These are phyloP conservation scores for Marasmius oreades DNA, from an alignment of 1,284 basidiomycete species.

Conservation along the genomic window DNA sequence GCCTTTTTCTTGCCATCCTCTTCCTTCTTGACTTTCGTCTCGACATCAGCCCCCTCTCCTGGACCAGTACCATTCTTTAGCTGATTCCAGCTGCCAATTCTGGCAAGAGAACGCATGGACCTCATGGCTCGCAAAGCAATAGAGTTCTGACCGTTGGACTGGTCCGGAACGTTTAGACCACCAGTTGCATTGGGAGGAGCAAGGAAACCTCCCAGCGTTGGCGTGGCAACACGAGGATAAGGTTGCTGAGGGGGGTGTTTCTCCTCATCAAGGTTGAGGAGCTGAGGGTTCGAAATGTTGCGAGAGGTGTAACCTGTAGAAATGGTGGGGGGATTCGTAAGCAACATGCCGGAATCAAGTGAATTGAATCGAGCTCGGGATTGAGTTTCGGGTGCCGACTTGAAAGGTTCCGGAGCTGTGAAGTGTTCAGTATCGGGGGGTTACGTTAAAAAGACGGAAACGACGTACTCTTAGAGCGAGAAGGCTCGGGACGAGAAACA, in stretches of 20 bases:
- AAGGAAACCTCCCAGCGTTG: slow-evolving; percentile 32
- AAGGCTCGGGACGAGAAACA: slow-evolving; percentile 35
- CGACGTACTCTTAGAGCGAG: slow-evolving; percentile 33
- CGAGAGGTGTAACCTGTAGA: slow-evolving; percentile 12
- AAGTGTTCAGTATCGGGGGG: not conserved
- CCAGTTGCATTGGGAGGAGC: slow-evolving; percentile 8
- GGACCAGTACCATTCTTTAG: slow-evolving; percentile 31
- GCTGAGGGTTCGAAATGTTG: slow-evolving; percentile 6
- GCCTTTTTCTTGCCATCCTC: slow-evolving; percentile 15
- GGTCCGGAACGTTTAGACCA: slow-evolving; percentile 10
- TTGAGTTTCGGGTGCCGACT: slow-evolving; percentile 26
- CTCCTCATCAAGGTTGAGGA: slow-evolving; percentile 1
- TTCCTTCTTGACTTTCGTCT: slow-evolving; percentile 21
- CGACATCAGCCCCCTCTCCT: slow-evolving; percentile 28
- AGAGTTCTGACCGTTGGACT: slow-evolving; percentile 29
- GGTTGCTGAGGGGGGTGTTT: slow-evolving; percentile 10
- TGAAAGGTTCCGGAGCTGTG: slow-evolving; percentile 46
- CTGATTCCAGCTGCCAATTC: slow-evolving; percentile 69
- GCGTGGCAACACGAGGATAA: slow-evolving; percentile 33
- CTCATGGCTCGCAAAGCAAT: slow-evolving; percentile 76
- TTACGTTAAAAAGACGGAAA: not conserved
- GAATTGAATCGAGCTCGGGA: slow-evolving; percentile 57
- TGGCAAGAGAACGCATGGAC: slow-evolving; percentile 65
- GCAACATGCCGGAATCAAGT: slow-evolving; percentile 55
- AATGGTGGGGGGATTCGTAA: slow-evolving; percentile 28